phyloP scores from a whole-genome alignment of 352 stramenopile species.

The Pythium dissimile region DNA sequence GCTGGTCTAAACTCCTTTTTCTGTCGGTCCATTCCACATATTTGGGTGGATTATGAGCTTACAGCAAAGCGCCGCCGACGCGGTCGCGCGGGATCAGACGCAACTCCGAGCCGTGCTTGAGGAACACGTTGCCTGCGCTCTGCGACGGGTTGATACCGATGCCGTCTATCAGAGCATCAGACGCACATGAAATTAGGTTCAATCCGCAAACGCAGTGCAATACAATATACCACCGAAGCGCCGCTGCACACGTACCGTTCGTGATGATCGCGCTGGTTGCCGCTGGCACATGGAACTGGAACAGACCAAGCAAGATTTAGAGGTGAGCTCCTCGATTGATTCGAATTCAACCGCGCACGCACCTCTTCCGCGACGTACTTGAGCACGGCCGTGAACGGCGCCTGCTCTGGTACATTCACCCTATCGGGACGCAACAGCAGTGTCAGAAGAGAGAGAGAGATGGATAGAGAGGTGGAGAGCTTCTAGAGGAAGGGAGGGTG shows the following conservation, averaged over 20 bases:
- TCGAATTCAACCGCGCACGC: background rate
- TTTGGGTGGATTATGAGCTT: background rate
- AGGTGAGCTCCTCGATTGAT: background rate
- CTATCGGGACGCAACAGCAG: constrained; percentile 22
- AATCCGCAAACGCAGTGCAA: constrained; percentile 1
- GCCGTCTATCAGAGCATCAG: constrained; percentile 40
- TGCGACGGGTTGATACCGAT: constrained; percentile 86
- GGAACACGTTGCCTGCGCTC: constrained; percentile 77
- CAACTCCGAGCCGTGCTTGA: constrained; percentile 83
- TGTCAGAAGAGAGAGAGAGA: background rate
- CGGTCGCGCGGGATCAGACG: constrained; percentile 81
- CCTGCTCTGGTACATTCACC: constrained; percentile 77
- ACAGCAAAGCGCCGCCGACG: constrained; percentile 38
- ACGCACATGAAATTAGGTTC: background rate
- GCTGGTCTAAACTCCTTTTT: too few relatives aligned
- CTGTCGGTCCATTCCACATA: too few relatives aligned
- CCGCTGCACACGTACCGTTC: constrained; percentile 40
- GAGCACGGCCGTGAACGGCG: constrained; percentile 79
- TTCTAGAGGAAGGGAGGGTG: background rate
- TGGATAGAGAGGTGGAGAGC: background rate
- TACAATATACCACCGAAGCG: too few relatives aligned
- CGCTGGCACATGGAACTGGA: constrained; percentile 74
- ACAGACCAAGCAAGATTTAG: background rate
- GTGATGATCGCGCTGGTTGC: constrained; percentile 87
- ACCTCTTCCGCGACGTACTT: constrained; percentile 86